phyloP scores from a whole-genome alignment of 768 basidiomycete species.

The Paxillus involutus region DNA sequence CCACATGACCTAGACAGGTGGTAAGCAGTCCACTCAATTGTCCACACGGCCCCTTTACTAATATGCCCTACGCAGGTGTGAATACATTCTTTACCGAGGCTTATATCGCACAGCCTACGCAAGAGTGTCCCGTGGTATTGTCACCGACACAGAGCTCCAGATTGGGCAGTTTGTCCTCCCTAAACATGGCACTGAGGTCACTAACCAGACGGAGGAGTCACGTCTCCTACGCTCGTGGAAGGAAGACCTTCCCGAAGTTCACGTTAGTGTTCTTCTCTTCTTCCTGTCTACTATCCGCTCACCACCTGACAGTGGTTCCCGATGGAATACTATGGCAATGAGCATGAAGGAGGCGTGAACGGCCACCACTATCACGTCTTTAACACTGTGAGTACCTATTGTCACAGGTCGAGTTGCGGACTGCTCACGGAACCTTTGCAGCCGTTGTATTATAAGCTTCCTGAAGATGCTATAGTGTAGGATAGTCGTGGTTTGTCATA shows the following conservation, averaged over 20 bases:
- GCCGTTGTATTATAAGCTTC: constrained; percentile 57
- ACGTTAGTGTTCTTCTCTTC: constrained; percentile 43
- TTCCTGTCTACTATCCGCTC: background rate
- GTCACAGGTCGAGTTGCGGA: background rate
- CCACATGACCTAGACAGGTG: constrained; percentile 69
- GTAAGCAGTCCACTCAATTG: constrained; percentile 33
- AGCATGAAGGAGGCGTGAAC: constrained; percentile 54
- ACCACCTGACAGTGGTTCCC: constrained; percentile 66
- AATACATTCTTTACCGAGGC: constrained; percentile 86
- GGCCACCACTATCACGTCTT: constrained; percentile 82
- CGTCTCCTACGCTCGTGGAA: constrained; percentile 69
- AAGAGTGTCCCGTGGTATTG: constrained; percentile 74
- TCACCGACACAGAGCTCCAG: constrained; percentile 91
- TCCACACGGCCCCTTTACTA: background rate
- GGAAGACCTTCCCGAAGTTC: constrained; percentile 60
- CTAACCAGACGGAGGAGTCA: constrained; percentile 59
- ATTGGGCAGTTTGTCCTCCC: constrained; percentile 84
- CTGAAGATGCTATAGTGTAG: constrained; percentile 42
- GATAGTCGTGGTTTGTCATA: background rate
- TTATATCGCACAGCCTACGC: constrained; percentile 81
- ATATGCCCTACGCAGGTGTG: constrained; percentile 56
- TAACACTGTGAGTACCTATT: constrained; percentile 49
- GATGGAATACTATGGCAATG: constrained; percentile 62
- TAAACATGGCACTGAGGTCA: constrained; percentile 47
- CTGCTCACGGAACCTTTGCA: constrained; percentile 13